Base-by-base conservation (phyloP, 2,329 filamentous ascomycete genomes). In the Aspergillus costaricaensis region DNA sequence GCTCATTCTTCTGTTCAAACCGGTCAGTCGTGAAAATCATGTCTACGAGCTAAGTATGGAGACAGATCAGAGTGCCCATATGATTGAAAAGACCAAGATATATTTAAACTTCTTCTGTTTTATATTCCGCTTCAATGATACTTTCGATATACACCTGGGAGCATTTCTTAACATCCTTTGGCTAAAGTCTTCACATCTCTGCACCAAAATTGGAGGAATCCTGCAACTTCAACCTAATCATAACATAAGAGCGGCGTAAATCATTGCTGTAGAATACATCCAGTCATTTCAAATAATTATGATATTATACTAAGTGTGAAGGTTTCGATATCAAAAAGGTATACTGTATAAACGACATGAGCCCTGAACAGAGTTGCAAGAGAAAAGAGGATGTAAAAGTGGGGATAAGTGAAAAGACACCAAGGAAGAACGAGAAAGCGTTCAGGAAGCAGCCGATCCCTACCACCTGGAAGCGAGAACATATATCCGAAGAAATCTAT, bases 281-380 rank as follows among this genome's bases (percentile, higher is more conserved):
- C 41, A 59, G 57, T 39, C 36, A 61, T 55, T 53, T 57, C 56
- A 55, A 66, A 67, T 66, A 66, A 73, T 74, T 73, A 74, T 66
- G 67, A 67, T 70, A 72, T 74, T 74, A 74, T 71, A 65, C 64
- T 71, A 68, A 60, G 57, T 62, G 59, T 63, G 62, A 63, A 64
- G 12, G 32, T 52, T 58, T 65, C 63, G 51, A 49, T 54, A 61
- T 61, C 60, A 65, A 68, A 69, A 68, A 65, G 65, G 64, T 71
- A 65, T 71, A 73, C 66, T 65, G 66, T 74, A 74, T 73, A 73
- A 73, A 68, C 52, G 67, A 74, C 72, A 75, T 70, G 61, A 65
- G 65, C 72, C 67, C 69, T 61, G 62, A 60, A 59, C 30, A 60
- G 57, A 70, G 67, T 70, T 36, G 32, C 32, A 12, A 36, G 32